A percentile compares a stretch with the other conserved stretches of the same genome.
Evolutionary conservation across 345 rosid genomes (phyloP).

Genomic region (Lagerstroemia speciosa): DNA sequence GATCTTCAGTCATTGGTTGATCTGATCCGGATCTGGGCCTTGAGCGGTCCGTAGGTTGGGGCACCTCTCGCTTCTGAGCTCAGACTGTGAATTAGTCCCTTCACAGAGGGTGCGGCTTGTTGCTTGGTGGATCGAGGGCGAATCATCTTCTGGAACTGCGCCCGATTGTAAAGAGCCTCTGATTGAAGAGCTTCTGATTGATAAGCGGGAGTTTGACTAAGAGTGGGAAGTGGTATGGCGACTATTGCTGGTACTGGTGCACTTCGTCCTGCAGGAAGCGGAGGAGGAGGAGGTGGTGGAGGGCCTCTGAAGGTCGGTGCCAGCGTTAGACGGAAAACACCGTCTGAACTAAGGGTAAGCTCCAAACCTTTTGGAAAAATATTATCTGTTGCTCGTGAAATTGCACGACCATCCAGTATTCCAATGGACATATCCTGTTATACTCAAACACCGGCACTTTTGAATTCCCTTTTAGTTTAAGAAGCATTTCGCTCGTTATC

Average conservation of each 20-base stretch:
- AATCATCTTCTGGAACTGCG: background rate
- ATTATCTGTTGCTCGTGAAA: background rate
- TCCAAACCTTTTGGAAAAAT: background rate
- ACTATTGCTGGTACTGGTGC: constrained; percentile 56
- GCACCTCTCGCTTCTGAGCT: background rate
- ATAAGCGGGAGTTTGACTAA: background rate
- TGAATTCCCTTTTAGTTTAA: too few species aligned
- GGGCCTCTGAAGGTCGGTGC: constrained; percentile 26
- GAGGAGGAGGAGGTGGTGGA: constrained; percentile 23
- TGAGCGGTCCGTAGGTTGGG: background rate
- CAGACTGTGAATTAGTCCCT: too few species aligned
- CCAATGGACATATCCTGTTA: too few species aligned
- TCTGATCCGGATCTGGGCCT: background rate
- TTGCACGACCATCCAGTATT: too few species aligned
- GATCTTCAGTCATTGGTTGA: too few species aligned
- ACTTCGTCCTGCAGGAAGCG: constrained; percentile 25
- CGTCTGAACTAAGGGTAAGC: constrained; percentile 71
- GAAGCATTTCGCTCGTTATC: too few species aligned
- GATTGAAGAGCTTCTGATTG: background rate
- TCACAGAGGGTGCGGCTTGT: too few species aligned
- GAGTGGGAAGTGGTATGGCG: constrained; percentile 30
- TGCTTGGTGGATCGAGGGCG: background rate
- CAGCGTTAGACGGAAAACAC: constrained; percentile 65
- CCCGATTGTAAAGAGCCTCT: background rate
- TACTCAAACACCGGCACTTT: too few species aligned